phyloP scores from a whole-genome alignment of 768 basidiomycete species.

The Pleurotus citrinopileatus region DNA sequence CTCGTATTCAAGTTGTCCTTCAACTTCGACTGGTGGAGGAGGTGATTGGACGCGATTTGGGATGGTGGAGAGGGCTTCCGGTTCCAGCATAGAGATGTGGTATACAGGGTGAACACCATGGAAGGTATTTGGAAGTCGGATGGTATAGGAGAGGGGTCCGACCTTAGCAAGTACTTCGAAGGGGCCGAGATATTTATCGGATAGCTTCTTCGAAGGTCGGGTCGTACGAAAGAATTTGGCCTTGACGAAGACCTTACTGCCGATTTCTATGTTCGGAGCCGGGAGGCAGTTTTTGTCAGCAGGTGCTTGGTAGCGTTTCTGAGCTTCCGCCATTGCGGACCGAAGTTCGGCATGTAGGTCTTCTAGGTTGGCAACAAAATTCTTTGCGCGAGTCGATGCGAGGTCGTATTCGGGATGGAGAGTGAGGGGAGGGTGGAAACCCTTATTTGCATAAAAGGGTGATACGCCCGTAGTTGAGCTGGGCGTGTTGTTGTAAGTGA shows the following conservation, averaged over 20 bases:
- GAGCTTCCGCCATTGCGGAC: conserved; percentile 26
- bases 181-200: conserved; percentile 27
- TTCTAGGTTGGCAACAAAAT: too few relatives aligned
- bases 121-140: too few relatives aligned
- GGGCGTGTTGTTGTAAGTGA: conserved; percentile 34
- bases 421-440: conserved; percentile 25
- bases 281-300: conserved; percentile 22
- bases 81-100: too few relatives aligned
- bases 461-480: conserved; percentile 30
- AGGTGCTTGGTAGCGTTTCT: conserved; percentile 24
- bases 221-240: conserved; percentile 35
- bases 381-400: conserved; percentile 20
- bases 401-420: conserved; percentile 30
- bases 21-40: too few relatives aligned
- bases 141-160: conserved; percentile 19
- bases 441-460: conserved; percentile 35
- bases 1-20: too few relatives aligned
- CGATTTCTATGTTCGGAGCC: conserved; percentile 24
- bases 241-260: conserved; percentile 33
- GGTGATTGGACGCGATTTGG: too few relatives aligned
- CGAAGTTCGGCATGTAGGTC: conserved; percentile 32
- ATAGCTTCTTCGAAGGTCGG: conserved; percentile 37
- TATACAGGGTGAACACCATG: too few relatives aligned
- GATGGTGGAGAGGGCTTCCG: too few relatives aligned
- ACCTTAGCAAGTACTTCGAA: conserved; percentile 11